These are phyloP conservation scores for Rhinocladiella similis DNA, from an alignment of 2,329 filamentous ascomycete genomes.

Conservation along the genomic window DNA sequence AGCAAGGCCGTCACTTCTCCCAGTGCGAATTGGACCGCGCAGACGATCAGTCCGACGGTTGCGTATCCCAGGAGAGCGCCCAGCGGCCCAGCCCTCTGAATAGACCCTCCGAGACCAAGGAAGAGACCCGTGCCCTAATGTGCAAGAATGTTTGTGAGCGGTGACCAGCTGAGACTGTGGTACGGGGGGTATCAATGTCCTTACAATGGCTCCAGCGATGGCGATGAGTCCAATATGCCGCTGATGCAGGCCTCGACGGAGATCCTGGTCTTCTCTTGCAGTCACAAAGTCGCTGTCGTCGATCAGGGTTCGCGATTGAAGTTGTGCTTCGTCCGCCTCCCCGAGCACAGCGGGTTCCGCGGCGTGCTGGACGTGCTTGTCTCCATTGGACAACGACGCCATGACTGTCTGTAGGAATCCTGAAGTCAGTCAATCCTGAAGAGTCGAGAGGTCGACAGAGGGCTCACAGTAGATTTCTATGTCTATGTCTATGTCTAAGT, in stretches of 20 bases:
- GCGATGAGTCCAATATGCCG: conserved; percentile 48
- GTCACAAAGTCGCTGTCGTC: conserved; percentile 27
- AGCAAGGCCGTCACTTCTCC: conserved; percentile 54
- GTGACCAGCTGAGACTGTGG: too few species aligned
- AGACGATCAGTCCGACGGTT: conserved; percentile 51
- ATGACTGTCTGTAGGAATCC: not conserved
- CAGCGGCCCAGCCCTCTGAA: conserved; percentile 52
- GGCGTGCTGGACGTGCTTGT: not conserved
- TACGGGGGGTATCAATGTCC: conserved; percentile 16
- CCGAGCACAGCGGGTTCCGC: not conserved
- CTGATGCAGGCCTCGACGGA: conserved; percentile 46
- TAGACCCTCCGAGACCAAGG: conserved; percentile 52
- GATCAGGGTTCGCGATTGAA: not conserved
- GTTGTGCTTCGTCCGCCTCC: not conserved
- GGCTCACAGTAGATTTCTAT: too few species aligned
- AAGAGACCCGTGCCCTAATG: conserved; percentile 50
- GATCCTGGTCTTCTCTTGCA: conserved; percentile 49
- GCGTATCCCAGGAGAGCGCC: conserved; percentile 53
- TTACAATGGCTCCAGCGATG: conserved; percentile 45
- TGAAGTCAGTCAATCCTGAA: too few species aligned
- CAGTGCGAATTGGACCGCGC: conserved; percentile 52
- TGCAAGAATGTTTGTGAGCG: not conserved
- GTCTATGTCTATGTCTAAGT: too few species aligned
- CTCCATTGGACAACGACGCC: not conserved
- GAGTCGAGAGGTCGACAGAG: too few species aligned